Evolutionary conservation across 2,329 filamentous ascomycete species (phyloP), one percentile per base, ranked within the genome.

Genomic region (Pezicula neosporulosa): DNA sequence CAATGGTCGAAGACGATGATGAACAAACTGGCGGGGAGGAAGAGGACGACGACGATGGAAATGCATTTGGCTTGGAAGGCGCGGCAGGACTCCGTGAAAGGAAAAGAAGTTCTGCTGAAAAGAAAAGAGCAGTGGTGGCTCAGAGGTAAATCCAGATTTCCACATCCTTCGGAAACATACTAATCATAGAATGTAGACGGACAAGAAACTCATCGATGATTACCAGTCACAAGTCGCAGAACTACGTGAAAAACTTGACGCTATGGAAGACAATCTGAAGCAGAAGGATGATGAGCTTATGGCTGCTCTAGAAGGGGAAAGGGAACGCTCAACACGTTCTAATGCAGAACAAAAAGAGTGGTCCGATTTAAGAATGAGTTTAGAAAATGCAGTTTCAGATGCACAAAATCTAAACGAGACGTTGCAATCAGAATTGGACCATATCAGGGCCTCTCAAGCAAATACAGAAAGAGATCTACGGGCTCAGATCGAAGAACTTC

Each of bases 1-100:
- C 89, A 1, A 92, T 97, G 86, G 84, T 97, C 1, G 94, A 99
- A 68, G 94, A 97, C 66, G 92, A 96, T 58, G 91, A 96, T 44
- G 42, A 44, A 4, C 42, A 44, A 52, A 74, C 72, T 50, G 78
- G 76, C 18, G 72, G 71, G 18, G 79, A 81, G 15, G 82, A 81
- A 45, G 94, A 97, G 68, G 93, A 97, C 66, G 92, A 96, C 58
- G 91, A 95, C 60, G 89, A 86, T 49, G 81, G 77, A 49, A 82
- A 85, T 63, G 78, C 81, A 2, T 89, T 89, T 66, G 81, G 79
- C 15, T 64, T 86, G 37, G 82, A 84, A 59, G 54, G 61, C 45
- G 61, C 63, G 44, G 59, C 66, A 28, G 57, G 56, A 49, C 67
- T 63, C 44, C 63, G 63, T 54, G 66, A 65, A 44, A 72, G 67